A percentile compares a stretch with the other conserved stretches of the same genome.
These are phyloP conservation scores for Juglanconis oblonga DNA, from an alignment of 2,329 filamentous ascomycete genomes.

Conservation along the genomic window DNA sequence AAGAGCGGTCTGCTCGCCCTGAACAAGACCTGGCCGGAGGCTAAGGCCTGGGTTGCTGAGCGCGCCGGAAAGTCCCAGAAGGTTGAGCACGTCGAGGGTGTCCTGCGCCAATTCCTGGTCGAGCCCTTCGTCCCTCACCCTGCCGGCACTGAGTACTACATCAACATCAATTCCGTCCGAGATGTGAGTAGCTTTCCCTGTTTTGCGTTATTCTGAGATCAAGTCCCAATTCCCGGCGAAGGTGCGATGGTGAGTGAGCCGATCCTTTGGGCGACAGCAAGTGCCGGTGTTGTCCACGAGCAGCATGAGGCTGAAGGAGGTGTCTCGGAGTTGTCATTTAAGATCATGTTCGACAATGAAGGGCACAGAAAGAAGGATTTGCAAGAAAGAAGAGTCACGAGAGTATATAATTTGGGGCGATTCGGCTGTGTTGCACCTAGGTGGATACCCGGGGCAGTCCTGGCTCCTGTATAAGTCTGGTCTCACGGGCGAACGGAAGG, in stretches of 20 bases:
- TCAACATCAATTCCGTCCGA: slow-evolving; percentile 99
- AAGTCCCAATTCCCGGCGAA: slow-evolving; percentile 6
- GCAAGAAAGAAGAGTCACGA: not conserved
- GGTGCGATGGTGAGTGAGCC: not conserved
- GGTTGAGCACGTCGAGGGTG: slow-evolving; percentile 88
- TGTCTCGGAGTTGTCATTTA: not conserved
- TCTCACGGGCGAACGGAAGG: slow-evolving; percentile 18
- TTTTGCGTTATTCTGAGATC: slow-evolving; percentile 31
- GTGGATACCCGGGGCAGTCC: slow-evolving; percentile 15
- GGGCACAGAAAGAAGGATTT: not conserved
- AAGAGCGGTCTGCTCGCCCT: slow-evolving; percentile 96
- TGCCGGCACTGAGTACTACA: slow-evolving; percentile 96
- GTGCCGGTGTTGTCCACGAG: slow-evolving; percentile 1
- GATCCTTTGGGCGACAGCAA: slow-evolving; percentile 8
- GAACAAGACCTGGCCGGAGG: slow-evolving; percentile 97
- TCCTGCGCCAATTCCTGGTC: slow-evolving; percentile 91
- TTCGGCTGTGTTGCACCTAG: slow-evolving; percentile 7
- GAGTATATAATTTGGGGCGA: slow-evolving; percentile 6
- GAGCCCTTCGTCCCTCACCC: slow-evolving; percentile 98
- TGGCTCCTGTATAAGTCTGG: slow-evolving; percentile 11
- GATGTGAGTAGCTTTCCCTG: slow-evolving; percentile 68
- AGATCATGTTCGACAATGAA: not conserved
- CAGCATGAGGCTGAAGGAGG: not conserved
- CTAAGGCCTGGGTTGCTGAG: slow-evolving; percentile 88
- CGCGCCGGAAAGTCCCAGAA: slow-evolving; percentile 87